Evolutionary conservation across 805 yeast genomes (phyloP).

Genomic region (Brettanomyces custersianus): DNA sequence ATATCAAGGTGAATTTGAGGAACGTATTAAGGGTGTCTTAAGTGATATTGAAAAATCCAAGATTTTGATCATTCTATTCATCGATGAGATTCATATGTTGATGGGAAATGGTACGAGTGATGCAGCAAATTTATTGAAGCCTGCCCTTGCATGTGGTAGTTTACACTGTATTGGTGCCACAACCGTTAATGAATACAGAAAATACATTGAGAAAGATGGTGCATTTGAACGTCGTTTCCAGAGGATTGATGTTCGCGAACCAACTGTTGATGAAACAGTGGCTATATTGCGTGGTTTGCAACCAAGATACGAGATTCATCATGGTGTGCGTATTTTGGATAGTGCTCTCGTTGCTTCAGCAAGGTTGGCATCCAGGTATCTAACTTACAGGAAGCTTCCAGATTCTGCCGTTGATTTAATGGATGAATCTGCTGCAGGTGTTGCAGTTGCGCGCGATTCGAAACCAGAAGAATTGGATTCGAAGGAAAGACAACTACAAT

Average conservation of each 20-base stretch:
- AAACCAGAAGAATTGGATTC: constrained; percentile 95
- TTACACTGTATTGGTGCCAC: constrained; percentile 98
- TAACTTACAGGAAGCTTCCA: constrained; percentile 92
- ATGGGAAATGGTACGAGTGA: constrained; percentile 99
- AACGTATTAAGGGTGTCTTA: constrained; percentile 92
- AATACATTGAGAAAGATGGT: constrained; percentile 90
- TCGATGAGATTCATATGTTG: constrained; percentile 97
- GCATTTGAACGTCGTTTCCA: constrained; percentile 99
- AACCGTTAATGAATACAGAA: constrained; percentile 88
- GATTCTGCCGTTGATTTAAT: constrained; percentile 95
- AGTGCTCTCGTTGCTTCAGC: constrained; percentile 92
- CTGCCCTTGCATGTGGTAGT: constrained; percentile 93
- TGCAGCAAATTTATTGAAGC: constrained; percentile 93
- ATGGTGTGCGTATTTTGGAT: constrained; percentile 93
- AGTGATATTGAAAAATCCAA: constrained; percentile 87
- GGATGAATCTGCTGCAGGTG: constrained; percentile 94
- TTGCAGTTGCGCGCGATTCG: constrained; percentile 96
- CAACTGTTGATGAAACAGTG: constrained; percentile 84
- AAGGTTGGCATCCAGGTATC: constrained; percentile 85
- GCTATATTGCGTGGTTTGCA: constrained; percentile 96
- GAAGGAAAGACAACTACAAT: constrained; percentile 84
- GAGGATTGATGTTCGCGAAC: constrained; percentile 91
- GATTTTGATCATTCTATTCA: constrained; percentile 79
- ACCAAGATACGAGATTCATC: constrained; percentile 92
- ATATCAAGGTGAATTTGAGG: constrained; percentile 97